Percentiles rank a stretch among this genome's conserved stretches.
These are phyloP conservation scores for Pulveroboletus sp. DNA, from an alignment of 768 basidiomycete genomes.

Conservation along the genomic window DNA sequence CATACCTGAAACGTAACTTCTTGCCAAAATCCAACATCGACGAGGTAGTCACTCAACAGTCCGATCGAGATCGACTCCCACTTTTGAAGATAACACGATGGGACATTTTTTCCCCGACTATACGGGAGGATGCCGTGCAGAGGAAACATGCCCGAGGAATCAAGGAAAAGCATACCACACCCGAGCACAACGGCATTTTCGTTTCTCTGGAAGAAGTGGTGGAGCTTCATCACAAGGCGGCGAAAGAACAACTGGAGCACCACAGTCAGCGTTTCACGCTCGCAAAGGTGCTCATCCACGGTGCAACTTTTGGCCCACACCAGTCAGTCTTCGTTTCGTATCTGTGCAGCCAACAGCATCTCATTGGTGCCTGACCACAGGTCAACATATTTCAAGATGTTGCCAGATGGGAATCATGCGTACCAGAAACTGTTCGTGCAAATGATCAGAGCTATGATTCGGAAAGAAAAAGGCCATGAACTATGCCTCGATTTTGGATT, in stretches of 20 bases:
- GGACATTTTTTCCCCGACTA: not conserved
- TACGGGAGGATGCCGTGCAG: not conserved
- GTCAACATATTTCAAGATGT: too few species aligned
- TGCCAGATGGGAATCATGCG: too few species aligned
- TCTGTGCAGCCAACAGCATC: too few species aligned
- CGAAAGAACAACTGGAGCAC: not conserved
- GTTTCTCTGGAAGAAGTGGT: not conserved
- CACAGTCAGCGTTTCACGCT: not conserved
- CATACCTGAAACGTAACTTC: not conserved
- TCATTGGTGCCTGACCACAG: too few species aligned
- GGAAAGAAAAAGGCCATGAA: not conserved
- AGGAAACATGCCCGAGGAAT: not conserved
- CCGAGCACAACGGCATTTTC: constrained; percentile 1
- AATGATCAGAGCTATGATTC: not conserved
- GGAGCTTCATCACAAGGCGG: not conserved
- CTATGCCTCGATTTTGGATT: not conserved
- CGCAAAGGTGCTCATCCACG: constrained; percentile 3
- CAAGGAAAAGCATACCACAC: not conserved
- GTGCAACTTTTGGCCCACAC: not conserved
- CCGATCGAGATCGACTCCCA: not conserved
- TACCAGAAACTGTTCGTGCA: not conserved
- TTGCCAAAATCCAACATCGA: not conserved
- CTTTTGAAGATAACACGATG: constrained; percentile 1
- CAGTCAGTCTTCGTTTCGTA: too few species aligned
- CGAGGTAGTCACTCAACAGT: not conserved